phyloP scores from a whole-genome alignment of 305 asterid species.

The Solanum aculeatissimum region DNA sequence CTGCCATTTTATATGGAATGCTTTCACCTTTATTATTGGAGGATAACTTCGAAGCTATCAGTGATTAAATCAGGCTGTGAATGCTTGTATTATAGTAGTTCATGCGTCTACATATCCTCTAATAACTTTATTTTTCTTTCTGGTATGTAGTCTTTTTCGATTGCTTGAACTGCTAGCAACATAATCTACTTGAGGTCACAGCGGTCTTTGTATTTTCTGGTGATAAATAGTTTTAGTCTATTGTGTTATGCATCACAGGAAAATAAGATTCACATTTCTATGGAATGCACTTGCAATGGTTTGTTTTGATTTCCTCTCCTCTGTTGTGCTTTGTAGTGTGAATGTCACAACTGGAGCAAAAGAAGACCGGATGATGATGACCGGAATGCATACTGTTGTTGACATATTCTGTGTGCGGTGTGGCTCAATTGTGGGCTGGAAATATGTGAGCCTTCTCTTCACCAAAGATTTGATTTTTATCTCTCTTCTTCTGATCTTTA shows the following conservation, averaged over 20 bases:
- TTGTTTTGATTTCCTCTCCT: conserved; percentile 11
- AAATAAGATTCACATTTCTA: conserved; percentile 3
- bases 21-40: too few relatives aligned
- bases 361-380: conserved; percentile 59
- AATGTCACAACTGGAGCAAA: conserved; percentile 52
- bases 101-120: neutral
- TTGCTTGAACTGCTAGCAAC: neutral
- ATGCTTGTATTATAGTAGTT: neutral
- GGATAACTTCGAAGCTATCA: neutral
- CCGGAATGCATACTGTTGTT: conserved; percentile 64
- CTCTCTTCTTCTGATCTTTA: neutral
- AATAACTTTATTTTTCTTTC: neutral
- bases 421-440: conserved; percentile 66
- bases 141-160: neutral
- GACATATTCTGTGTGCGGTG: conserved; percentile 71
- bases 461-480: neutral
- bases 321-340: conserved; percentile 29
- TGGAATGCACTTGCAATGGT: neutral
- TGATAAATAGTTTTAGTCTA: neutral
- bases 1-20: neutral
- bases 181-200: neutral
- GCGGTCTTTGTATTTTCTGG: neutral
- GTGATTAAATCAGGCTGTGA: neutral
- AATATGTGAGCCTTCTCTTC: conserved; percentile 14
- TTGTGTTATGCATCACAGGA: neutral